Base-by-base conservation (phyloP, 2,329 filamentous ascomycete species). In the Penicillium sp. region DNA sequence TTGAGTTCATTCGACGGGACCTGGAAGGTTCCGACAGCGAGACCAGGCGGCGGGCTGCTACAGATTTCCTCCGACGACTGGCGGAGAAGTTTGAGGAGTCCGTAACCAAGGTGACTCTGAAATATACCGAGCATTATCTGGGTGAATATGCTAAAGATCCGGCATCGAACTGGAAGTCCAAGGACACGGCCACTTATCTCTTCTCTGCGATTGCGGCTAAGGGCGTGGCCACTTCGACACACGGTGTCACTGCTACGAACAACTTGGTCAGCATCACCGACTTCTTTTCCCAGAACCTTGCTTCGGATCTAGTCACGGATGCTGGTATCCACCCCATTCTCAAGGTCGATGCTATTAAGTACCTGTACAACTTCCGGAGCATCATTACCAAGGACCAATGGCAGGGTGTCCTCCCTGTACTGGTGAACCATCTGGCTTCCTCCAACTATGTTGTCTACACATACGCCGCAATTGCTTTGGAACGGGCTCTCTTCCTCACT, bases 331-430 rank as follows among this genome's bases (percentile, higher is more conserved):
- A 95, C 61, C 87, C 90, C 7, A 91, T 98, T 52, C 79, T 95
- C 60, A 95, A 95, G 75, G 92, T 98, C 13, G 93, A 97, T 69
- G 92, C 92, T 15, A 95, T 98, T 78, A 98, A 97, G 71, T 98
- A 91, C 68, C 81, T 98, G 33, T 95, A 98, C 77, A 89, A 87
- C 39, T 98, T 98, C 82, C 87, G 93, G 63, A 95, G 90, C 67
- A 90, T 96, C 66, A 80, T 98, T 53, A 92, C 89, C 15, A 89
- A 89, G 67, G 85, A 91, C 29, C 88, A 96, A 69, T 97, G 93
- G 90, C 87, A 87, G 62, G 83, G 86, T 49, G 91, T 91, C 1
- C 89, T 98, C 65, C 87, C 89, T 10, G 84, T 95, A 15, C 79
- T 98, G 37, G 90, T 97, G 46, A 89, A 93, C 66, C 95, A 96